Evolutionary conservation across 108 stramenopile genomes (phyloP), one percentile per base, ranked within the genome.

Genomic region (Chaetoceros tenuissimus): DNA sequence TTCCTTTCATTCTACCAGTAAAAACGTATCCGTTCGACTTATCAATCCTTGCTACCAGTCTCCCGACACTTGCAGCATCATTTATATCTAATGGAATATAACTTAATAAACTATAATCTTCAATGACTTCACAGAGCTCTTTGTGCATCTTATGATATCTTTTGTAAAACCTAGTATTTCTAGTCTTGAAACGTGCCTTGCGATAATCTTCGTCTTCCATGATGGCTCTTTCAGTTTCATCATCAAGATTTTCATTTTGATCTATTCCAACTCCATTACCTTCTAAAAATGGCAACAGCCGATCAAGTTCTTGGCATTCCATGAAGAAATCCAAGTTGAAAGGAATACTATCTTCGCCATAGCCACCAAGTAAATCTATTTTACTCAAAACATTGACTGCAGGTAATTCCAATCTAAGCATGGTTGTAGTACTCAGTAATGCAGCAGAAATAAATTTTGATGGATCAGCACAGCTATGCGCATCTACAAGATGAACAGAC

Each of bases 331-430:
- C 85, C 18, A 88, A 58, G 28, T 76, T 72, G 59, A 87, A 80
- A 19, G 84, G 82, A 57, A 92, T 46, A 19, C 47, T 59, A 28
- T 63, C 43, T 43, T 61, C 64, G 26, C 59, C 67, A 29, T 43
- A 27, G 31, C 54, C 52, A 40, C 20, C 53, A 28, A 89, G 51
- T 45, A 98, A 53, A 83, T 98, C 98, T 31, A 96, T 82, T 63
- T 99, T 99, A 60, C 79, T 80, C 51, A 98, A 75, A 24, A 99
- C 89, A 72, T 94, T 99, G 28, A 99, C 89, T 19, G 91, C 87
- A 0, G 98, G 98, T 46, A 99, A 77, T 68, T 96, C 96, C 67
- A 92, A 57, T 50, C 97, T 84, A 53, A 97, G 64, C 97, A 99
- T 96, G 48, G 92, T 81, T 45, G 88, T 86, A 0, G 94, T 89